Base-by-base conservation (phyloP, 177 flowering plant species). In the Telopea speciosissima region DNA sequence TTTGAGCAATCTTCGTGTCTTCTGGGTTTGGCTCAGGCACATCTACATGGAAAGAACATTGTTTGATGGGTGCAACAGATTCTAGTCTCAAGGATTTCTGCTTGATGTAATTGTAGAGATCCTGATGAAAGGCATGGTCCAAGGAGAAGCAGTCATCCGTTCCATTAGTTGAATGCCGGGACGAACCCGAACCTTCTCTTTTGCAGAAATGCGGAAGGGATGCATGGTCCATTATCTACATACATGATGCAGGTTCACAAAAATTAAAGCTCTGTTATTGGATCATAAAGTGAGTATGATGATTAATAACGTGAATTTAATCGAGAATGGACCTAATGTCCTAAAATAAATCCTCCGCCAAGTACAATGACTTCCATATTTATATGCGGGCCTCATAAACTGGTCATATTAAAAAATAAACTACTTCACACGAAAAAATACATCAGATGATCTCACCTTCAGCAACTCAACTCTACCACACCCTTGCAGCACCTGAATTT, bases 401-500 rank as follows among this genome's bases (percentile, higher is more conserved):
- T 31, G 3, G 33, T 31, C 33, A 31, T 31, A 31, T 31, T 31
- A 31, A 31, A 31, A 31, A 31, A 31, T 31, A 31, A 31, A 31
- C 33, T 2, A 31, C 33, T 31, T n/a, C n/a, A n/a, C n/a, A n/a
- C n/a, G n/a, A n/a, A n/a, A n/a, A n/a, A n/a, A 31, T 2, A 31
- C 5, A 31, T 31, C 33, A 31, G 44, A 19, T 4, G 7, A 13
- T 63, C 71, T 82, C 74, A 89, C 99, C 94, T 91, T 90, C 66
- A 93, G 77, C 72, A 95, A 73, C 73, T 92, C 97, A 40, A 88
- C 96, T 74, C 70, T 87, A 52, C 98, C 96, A 79, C 81, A 80
- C 59, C 98, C 98, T n/a, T 86, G 87, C 74, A 95, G 81, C 67
- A 95, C 99, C 80, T 93, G 98, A 78, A 95, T 78, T 81, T 87